A percentile compares a stretch with the other conserved stretches of the same genome.
phyloP scores from a whole-genome alignment of 2,329 filamentous ascomycete species.

The Hypomyces perniciosus region DNA sequence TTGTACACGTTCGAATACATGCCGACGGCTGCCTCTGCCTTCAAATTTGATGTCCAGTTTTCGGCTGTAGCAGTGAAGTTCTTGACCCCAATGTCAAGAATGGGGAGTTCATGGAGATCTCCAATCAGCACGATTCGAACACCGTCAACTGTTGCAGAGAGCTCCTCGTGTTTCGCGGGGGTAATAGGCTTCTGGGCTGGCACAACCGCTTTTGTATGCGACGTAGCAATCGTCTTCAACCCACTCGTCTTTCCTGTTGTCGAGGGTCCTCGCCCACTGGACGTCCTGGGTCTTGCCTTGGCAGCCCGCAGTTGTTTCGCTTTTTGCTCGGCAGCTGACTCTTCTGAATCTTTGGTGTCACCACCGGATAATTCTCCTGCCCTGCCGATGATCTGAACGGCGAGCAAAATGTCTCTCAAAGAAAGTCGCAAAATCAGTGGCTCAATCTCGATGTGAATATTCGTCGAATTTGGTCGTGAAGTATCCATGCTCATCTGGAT shows the following conservation, averaged over 20 bases:
- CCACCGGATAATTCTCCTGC: slow-evolving; percentile 79
- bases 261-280: slow-evolving; percentile 48
- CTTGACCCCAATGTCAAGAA: slow-evolving; percentile 90
- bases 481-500: slow-evolving; percentile 81
- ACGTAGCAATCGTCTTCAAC: slow-evolving; percentile 30
- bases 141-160: slow-evolving; percentile 81
- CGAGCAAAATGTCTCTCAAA: slow-evolving; percentile 87
- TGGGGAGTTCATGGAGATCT: slow-evolving; percentile 89
- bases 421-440: slow-evolving; percentile 87
- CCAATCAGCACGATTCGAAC: slow-evolving; percentile 91
- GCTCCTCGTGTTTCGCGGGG: slow-evolving; percentile 55
- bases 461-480: slow-evolving; percentile 58
- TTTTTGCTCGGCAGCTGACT: slow-evolving; percentile 45
- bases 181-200: slow-evolving; percentile 13
- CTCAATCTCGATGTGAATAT: slow-evolving; percentile 81
- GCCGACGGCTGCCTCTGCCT: slow-evolving; percentile 83
- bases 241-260: slow-evolving; percentile 41
- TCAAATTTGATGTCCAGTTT: slow-evolving; percentile 86
- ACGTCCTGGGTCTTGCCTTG: slow-evolving; percentile 49
- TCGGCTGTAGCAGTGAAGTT: slow-evolving; percentile 77
- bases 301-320: slow-evolving; percentile 46
- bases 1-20: slow-evolving; percentile 97
- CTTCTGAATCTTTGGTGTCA: slow-evolving; percentile 41
- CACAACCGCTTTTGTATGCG: slow-evolving; percentile 19
- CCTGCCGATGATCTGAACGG: slow-evolving; percentile 84